Evolutionary conservation across 768 basidiomycete genomes (phyloP).

Genomic region (Phylloporus rhodoxanthus): DNA sequence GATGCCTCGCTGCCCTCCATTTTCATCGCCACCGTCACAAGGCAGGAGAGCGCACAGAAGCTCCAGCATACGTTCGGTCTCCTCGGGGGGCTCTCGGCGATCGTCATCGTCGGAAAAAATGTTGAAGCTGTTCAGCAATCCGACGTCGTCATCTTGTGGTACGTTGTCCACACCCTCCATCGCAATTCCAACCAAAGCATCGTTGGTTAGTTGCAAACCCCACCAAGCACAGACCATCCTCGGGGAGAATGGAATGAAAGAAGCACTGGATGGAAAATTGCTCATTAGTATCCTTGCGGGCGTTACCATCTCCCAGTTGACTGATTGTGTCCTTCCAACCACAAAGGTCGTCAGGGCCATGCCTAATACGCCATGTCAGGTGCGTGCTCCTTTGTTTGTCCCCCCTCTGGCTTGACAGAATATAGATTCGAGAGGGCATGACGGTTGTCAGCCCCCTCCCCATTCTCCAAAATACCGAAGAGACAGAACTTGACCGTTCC

Average conservation of each 20-base stretch:
- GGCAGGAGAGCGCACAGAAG: conserved; percentile 66
- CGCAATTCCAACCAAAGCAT: conserved; percentile 1
- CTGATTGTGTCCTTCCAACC: conserved; percentile 63
- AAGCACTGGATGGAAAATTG: conserved; percentile 84
- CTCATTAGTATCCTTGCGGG: conserved; percentile 98
- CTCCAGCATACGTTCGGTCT: conserved; percentile 55
- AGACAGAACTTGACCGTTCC: conserved; percentile 52
- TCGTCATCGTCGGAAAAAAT: conserved; percentile 67
- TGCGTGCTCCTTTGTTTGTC: conserved; percentile 30
- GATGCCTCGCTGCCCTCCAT: conserved; percentile 71
- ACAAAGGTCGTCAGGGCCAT: conserved; percentile 91
- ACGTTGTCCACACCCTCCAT: conserved; percentile 17
- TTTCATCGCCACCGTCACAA: conserved; percentile 85
- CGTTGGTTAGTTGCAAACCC: conserved; percentile 76
- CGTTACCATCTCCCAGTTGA: conserved; percentile 79
- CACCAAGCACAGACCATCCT: conserved; percentile 77
- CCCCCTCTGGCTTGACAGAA: background rate
- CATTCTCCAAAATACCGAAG: conserved; percentile 32
- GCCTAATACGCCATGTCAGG: conserved; percentile 98
- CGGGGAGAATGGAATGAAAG: conserved; percentile 63
- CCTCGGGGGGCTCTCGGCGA: conserved; percentile 57
- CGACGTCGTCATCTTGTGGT: conserved; percentile 90
- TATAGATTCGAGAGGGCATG: conserved; percentile 97
- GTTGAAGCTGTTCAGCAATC: conserved; percentile 63
- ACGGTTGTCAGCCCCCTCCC: conserved; percentile 82